Conservation (phyloP, 148 eudicot genomes). For the Gaultheria prostrata region DNA sequence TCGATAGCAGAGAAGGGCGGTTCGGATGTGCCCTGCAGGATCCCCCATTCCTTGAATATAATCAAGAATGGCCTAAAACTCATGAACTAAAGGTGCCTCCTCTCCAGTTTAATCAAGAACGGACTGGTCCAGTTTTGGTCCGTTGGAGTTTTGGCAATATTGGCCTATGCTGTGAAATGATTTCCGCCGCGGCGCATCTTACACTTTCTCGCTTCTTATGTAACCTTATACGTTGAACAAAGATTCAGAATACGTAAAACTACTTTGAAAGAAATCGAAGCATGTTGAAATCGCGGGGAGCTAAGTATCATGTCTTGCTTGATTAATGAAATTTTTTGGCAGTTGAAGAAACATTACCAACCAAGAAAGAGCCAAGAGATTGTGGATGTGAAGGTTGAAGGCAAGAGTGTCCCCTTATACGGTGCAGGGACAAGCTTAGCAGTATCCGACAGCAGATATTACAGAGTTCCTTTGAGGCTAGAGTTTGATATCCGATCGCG, state of each 20-base stretch:
- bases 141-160: background rate
- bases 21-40: too few species aligned
- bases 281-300: background rate
- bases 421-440: conserved; percentile 62
- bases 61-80: background rate
- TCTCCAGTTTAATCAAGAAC: too few species aligned
- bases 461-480: conserved; percentile 48
- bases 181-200: background rate
- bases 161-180: background rate
- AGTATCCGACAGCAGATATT: conserved; percentile 9
- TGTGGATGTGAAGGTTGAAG: conserved; percentile 36
- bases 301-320: background rate
- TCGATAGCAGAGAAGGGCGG: too few species aligned
- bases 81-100: too few species aligned
- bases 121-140: too few species aligned
- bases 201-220: background rate
- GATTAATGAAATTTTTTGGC: background rate
- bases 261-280: too few species aligned
- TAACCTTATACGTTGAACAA: background rate
- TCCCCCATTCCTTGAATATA: too few species aligned
- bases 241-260: background rate
- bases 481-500: conserved; percentile 44
- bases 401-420: conserved; percentile 53
- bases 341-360: conserved; percentile 62
- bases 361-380: conserved; percentile 51